Conservation (phyloP, 2,329 filamentous ascomycete species). For the Leptosphaerulina australis region DNA sequence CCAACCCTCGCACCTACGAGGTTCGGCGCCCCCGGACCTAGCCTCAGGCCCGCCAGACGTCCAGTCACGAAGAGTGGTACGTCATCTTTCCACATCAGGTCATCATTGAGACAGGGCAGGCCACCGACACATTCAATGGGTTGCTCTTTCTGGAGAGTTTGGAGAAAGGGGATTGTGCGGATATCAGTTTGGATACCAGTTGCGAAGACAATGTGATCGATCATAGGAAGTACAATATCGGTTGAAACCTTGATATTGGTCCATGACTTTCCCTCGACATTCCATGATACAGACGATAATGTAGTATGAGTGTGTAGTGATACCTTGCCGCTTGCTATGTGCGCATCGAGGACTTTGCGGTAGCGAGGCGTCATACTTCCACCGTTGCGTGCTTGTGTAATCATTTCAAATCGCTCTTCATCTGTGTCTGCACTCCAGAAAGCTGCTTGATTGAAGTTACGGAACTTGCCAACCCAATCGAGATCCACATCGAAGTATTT, state of each 20-base stretch:
- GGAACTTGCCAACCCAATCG: conserved; percentile 82
- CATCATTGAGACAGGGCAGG: conserved; percentile 74
- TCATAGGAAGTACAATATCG: conserved; percentile 55
- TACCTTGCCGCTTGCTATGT: conserved; percentile 60
- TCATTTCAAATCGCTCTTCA: conserved; percentile 70
- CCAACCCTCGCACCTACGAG: conserved; percentile 74
- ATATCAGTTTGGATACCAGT: conserved; percentile 74
- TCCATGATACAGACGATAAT: conserved; percentile 60
- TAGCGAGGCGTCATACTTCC: conserved; percentile 77
- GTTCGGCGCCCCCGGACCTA: conserved; percentile 76
- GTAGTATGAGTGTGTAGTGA: conserved; percentile 64
- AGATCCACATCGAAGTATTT: conserved; percentile 81
- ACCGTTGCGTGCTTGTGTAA: conserved; percentile 70
- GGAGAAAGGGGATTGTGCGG: conserved; percentile 64
- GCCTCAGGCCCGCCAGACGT: conserved; percentile 67
- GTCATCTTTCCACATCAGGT: conserved; percentile 75
- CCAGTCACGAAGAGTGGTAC: conserved; percentile 77
- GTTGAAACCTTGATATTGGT: conserved; percentile 54
- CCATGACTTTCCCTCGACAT: conserved; percentile 51
- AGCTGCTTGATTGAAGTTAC: conserved; percentile 74
- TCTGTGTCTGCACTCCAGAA: conserved; percentile 80
- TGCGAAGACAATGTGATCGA: conserved; percentile 76
- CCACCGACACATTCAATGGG: conserved; percentile 69
- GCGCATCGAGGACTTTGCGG: conserved; percentile 68
- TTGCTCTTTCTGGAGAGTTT: conserved; percentile 63